Base-by-base conservation (phyloP, 768 basidiomycete species). In the Pleurotus djamor region DNA sequence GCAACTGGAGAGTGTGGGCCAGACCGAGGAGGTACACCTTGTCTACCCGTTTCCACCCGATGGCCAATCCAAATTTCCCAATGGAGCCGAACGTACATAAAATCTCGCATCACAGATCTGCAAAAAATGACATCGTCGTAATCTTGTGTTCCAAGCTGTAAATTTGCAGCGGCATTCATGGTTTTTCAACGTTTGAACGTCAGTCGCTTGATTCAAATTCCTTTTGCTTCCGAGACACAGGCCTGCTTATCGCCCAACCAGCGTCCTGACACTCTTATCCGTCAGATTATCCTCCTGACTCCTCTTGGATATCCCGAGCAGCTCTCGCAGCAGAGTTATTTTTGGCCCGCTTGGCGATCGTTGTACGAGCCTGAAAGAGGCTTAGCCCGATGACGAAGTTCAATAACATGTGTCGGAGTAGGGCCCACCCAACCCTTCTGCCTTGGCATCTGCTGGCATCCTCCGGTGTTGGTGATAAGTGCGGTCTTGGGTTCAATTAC, bases 241-340 rank as follows among this genome's bases (percentile, higher is more conserved):
- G 41, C 16, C 54, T 44, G 14, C 54, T 56, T 56, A 56, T 56
- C 54, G 41, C 17, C 54, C 54, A 56, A 56, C 54, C 54, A 44
- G 21, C 28, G 35, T 17, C 38, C 54, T 44, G 51, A 56, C 41
- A 45, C 54, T 14, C 37, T 5, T n/a, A 54, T 6, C 41, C 28
- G 36, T 38, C 37, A 28, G 34, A 35, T 17, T 48, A 17, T 13
- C 52, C 28, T 54, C 21, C 21, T 28, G 21, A 28, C 32, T 54
- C 16, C 9, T 10, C 45, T 17, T 43, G n/a, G 36, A 17, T 41
- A 10, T 44, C 36, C 28, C 41, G 21, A 56, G 14, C 37, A 28
- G 21, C 21, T 28, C 21, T 28, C 21, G 21, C 21, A 28, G 21
- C 44, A 17, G 54, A 44, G 54, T 44, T 56, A 56, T 56, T 56